Evolutionary conservation across 2,329 filamentous ascomycete genomes (phyloP), one percentile per base, ranked within the genome.

Genomic region (Podosphaera leucotricha): DNA sequence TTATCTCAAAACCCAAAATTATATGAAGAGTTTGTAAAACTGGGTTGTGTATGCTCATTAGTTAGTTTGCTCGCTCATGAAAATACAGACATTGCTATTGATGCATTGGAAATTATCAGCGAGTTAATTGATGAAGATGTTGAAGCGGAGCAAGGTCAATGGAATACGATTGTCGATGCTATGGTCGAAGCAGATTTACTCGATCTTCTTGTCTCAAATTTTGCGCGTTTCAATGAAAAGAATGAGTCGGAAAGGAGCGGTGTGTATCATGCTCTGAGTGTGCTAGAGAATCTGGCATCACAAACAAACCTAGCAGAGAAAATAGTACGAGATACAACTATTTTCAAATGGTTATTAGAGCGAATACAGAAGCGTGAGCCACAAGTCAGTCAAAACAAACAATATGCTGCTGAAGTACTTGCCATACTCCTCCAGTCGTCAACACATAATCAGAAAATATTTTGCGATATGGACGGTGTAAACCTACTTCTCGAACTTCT

Each of bases 41-140:
- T 85, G 43, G 80, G 81, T 18, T 80, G 75, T 47, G 74, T 76
- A 0, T 71, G 63, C 3, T 86, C 78, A 44, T 61, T 98, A 43
- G 83, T 92, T 1, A 73, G 77, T 1, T 62, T 98, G 43, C 65
- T 98, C 41, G 79, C 87, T 15, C 90, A 98, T 59, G 90, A 98
- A 54, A 98, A 98, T 59, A 87, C 86, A 0, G 90, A 98, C 56
- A 92, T 98, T 50, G 85, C 90, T 10, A 92, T 95, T 53, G 82
- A 80, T 49, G 82, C 80, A 0, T 77, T 93, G 42, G 81, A 95
- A 62, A 81, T 94, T 40, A 73, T 98, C 43, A 77, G 75, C 45
- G 90, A 98, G 62, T 65, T 95, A 52, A 92, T 84, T 13, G 90
- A 95, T 54, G 86, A 98, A 57, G 87, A 95, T 56, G 83, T 93